phyloP scores from a whole-genome alignment of 371 early-diverging fungal genomes.

The Amoeboaphelidium occidentale region DNA sequence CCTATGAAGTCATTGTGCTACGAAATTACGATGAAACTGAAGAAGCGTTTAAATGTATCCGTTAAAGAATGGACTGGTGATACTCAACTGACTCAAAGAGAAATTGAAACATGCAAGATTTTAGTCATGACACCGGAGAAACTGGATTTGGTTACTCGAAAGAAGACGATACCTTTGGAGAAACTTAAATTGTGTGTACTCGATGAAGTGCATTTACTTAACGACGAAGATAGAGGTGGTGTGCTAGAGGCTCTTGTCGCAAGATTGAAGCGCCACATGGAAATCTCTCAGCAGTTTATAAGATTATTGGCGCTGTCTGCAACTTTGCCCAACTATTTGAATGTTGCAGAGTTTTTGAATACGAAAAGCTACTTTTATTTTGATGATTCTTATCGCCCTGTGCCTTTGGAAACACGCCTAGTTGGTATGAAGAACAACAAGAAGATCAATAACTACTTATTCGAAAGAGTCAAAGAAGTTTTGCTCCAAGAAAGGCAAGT shows the following conservation, averaged over 20 bases:
- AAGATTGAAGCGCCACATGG: conserved; percentile 69
- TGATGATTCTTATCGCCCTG: conserved; percentile 75
- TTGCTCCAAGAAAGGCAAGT: conserved; percentile 69
- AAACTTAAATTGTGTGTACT: conserved; percentile 86
- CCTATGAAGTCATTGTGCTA: conserved; percentile 99
- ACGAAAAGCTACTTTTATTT: conserved; percentile 72
- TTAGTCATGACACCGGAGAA: conserved; percentile 99
- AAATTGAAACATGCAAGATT: conserved; percentile 81
- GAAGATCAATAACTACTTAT: conserved; percentile 67
- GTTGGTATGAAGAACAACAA: conserved; percentile 89
- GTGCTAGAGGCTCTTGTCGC: conserved; percentile 91
- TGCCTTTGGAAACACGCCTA: conserved; percentile 82
- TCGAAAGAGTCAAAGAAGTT: conserved; percentile 72
- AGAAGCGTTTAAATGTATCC: conserved; percentile 49
- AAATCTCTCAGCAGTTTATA: conserved; percentile 65
- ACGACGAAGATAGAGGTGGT: conserved; percentile 89
- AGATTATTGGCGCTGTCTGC: conserved; percentile 94
- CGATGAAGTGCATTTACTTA: conserved; percentile 98
- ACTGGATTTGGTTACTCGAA: conserved; percentile 97
- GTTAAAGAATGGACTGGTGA: conserved; percentile 98
- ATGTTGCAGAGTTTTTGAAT: conserved; percentile 88
- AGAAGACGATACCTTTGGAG: conserved; percentile 37
- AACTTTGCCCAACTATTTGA: conserved; percentile 95
- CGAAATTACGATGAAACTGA: conserved; percentile 89
- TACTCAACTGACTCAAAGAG: conserved; percentile 76